A percentile compares a stretch with the other conserved stretches of the same genome.
phyloP scores from a whole-genome alignment of 2,329 filamentous ascomycete species.

The Penicillium digitatum region DNA sequence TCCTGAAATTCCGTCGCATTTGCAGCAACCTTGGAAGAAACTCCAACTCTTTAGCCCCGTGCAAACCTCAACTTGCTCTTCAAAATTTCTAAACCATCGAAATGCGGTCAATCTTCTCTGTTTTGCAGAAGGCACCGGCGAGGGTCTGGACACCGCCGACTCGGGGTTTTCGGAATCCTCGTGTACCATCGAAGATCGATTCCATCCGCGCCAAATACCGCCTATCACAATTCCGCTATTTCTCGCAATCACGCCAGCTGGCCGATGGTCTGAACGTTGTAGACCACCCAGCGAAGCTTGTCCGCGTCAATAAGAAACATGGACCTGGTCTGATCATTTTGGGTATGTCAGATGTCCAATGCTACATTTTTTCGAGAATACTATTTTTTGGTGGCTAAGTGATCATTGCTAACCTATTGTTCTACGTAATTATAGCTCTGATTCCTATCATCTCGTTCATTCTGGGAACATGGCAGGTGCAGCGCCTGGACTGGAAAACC shows the following conservation, averaged over 20 bases:
- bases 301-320: slow-evolving; percentile 70
- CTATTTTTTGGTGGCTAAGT: background rate
- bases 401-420: slow-evolving; percentile 7
- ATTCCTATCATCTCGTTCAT: slow-evolving; percentile 89
- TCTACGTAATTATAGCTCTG: slow-evolving; percentile 52
- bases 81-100: background rate
- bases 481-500: slow-evolving; percentile 89
- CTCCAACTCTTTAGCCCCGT: background rate
- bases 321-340: slow-evolving; percentile 77
- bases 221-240: slow-evolving; percentile 36
- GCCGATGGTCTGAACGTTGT: slow-evolving; percentile 79
- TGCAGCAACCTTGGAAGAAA: background rate
- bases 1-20: slow-evolving; percentile 12
- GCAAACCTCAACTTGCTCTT: background rate
- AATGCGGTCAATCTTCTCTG: slow-evolving; percentile 32
- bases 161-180: slow-evolving; percentile 19
- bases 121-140: slow-evolving; percentile 24
- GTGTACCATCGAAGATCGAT: slow-evolving; percentile 23
- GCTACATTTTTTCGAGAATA: background rate
- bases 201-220: slow-evolving; percentile 37
- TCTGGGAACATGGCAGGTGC: slow-evolving; percentile 92
- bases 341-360: slow-evolving; percentile 44
- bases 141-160: slow-evolving; percentile 22
- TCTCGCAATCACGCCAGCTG: slow-evolving; percentile 46
- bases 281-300: slow-evolving; percentile 76